Base-by-base conservation (phyloP, 169 alveolate genomes). In the Cyclospora cayetanensis region DNA sequence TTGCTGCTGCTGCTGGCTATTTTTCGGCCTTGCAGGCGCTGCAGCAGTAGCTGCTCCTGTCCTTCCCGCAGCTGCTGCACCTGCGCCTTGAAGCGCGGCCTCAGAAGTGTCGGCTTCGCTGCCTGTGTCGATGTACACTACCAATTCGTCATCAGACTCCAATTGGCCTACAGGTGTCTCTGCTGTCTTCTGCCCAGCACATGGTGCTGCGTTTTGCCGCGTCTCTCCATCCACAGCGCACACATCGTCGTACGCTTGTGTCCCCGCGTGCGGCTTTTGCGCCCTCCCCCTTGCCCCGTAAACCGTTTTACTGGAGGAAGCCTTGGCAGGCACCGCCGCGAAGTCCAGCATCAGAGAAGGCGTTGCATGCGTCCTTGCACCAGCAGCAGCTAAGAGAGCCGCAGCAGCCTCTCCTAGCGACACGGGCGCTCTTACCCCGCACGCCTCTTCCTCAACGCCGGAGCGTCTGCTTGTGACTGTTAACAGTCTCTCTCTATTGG, bases 111-210 rank as follows among this genome's bases (percentile, higher is more conserved):
- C 82, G 22, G 20, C 22, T 2, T 41, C 53, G 84, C 84, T 74
- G 20, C 41, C 84, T 20, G 84, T 41, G 84, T 74, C 84, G 4
- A 74, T 37, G 37, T 20, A 74, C 2, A 74, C 84, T 12, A 74
- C 84, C 29, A 74, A 7, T 35, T 74, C 84, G 52, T 74, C 84
- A 0, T 74, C 84, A 15, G 84, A 74, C 65, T 74, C 84, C 52
- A 63, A 20, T 37, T 53, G n/a, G 22, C 52, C 53, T 37, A 63
- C 84, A 37, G 46, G 46, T 5, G 79, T 18, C 12, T 39, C 79
- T 25, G 43, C 39, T 25, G 43, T 25, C 12, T 39, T 25, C 27
- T 7, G 7, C 7, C 7, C 60, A 11, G 72, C 11, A 20, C 35
- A n/a, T 5, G 72, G 35, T 60, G 72, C 72, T 60, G 72, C 72